Percentiles rank a stretch among this genome's conserved stretches.
phyloP scores from a whole-genome alignment of 2,329 filamentous ascomycete genomes.

The Pseudocercospora fijiensis region DNA sequence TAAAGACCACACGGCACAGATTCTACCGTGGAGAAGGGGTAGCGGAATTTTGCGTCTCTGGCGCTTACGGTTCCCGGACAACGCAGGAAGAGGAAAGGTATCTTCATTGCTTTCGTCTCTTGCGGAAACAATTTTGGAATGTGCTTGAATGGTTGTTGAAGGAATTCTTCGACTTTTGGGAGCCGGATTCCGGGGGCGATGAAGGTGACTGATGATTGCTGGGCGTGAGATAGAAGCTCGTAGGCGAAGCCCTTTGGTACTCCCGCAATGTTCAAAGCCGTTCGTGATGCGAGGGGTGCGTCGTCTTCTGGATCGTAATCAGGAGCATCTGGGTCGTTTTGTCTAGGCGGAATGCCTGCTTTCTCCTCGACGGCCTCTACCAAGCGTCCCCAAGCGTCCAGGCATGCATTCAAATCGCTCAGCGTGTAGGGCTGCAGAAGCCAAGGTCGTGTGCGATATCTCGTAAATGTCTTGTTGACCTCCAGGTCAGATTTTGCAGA shows the following conservation, averaged over 20 bases:
- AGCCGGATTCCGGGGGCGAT: conserved; percentile 37
- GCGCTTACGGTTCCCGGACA: conserved; percentile 34
- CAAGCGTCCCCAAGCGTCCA: conserved; percentile 34
- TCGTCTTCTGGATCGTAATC: conserved; percentile 32
- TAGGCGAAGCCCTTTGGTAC: conserved; percentile 37
- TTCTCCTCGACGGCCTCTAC: conserved; percentile 34
- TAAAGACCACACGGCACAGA: conserved; percentile 39
- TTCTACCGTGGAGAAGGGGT: conserved; percentile 36
- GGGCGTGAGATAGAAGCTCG: conserved; percentile 35
- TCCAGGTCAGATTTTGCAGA: conserved; percentile 22
- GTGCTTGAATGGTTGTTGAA: conserved; percentile 37
- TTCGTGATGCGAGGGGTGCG: conserved; percentile 31
- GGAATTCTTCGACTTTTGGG: conserved; percentile 38
- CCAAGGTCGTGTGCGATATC: conserved; percentile 36
- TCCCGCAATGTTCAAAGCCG: conserved; percentile 34
- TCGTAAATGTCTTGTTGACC: conserved; percentile 22
- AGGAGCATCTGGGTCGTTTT: conserved; percentile 15
- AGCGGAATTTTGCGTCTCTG: conserved; percentile 39
- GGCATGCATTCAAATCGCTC: conserved; percentile 32
- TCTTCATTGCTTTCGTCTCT: conserved; percentile 38
- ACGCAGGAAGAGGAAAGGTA: conserved; percentile 38
- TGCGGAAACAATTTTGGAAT: conserved; percentile 32
- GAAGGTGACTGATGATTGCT: conserved; percentile 35
- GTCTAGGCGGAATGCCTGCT: conserved; percentile 24
- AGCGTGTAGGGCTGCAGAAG: conserved; percentile 37